Evolutionary conservation across 805 yeast genomes (phyloP).

Genomic region (Huiozyma naganishii): DNA sequence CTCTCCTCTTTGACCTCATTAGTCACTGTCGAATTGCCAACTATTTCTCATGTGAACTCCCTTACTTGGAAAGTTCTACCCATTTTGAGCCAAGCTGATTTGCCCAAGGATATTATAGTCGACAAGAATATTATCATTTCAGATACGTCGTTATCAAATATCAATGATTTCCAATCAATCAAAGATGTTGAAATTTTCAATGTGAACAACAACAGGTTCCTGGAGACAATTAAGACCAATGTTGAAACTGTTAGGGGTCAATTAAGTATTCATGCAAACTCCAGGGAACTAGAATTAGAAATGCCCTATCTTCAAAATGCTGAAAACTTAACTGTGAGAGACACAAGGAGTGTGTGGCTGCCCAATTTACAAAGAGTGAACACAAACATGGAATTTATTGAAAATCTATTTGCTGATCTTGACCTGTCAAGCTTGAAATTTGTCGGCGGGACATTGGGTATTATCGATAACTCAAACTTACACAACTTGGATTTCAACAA

Average conservation of each 20-base stretch:
- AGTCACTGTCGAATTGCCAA: slow-evolving; percentile 46
- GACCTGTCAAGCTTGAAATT: slow-evolving; percentile 45
- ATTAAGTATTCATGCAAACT: slow-evolving; percentile 59
- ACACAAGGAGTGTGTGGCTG: slow-evolving; percentile 40
- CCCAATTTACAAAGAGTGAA: slow-evolving; percentile 41
- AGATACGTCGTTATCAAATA: slow-evolving; percentile 63
- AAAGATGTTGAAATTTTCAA: slow-evolving; percentile 44
- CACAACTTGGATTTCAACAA: slow-evolving; percentile 39
- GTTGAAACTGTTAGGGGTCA: slow-evolving; percentile 43
- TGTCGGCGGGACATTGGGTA: slow-evolving; percentile 61
- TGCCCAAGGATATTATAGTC: slow-evolving; percentile 40
- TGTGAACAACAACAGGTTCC: slow-evolving; percentile 62
- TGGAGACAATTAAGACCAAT: slow-evolving; percentile 48
- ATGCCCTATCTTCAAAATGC: slow-evolving; percentile 45
- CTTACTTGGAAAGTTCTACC: slow-evolving; percentile 69
- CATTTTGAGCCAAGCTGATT: slow-evolving; percentile 46
- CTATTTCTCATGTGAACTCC: slow-evolving; percentile 36
- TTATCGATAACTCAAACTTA: slow-evolving; percentile 47
- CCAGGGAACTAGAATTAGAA: slow-evolving; percentile 40
- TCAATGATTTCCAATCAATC: slow-evolving; percentile 47
- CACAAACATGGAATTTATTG: slow-evolving; percentile 52
- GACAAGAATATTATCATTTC: slow-evolving; percentile 48
- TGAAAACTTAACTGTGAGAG: slow-evolving; percentile 56
- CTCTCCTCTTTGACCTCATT: slow-evolving; percentile 55
- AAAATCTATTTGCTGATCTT: slow-evolving; percentile 43